These are phyloP conservation scores for Gentiana dahurica DNA, from an alignment of 257 asterid species.

Conservation along the genomic window DNA sequence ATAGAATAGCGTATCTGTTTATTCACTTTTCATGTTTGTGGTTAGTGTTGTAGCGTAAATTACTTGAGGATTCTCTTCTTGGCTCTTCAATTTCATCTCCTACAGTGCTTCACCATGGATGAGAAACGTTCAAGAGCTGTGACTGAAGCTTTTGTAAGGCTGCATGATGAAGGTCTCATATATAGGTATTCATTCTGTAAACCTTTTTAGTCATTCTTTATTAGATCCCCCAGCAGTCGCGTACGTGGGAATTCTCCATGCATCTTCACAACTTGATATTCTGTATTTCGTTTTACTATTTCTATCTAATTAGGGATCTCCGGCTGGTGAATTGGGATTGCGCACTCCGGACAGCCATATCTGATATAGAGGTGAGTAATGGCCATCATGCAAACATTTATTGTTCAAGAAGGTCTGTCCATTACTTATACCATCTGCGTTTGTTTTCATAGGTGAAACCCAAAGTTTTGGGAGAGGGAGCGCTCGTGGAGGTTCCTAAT, in stretches of 20 bases:
- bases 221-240: too few relatives aligned
- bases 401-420: background rate
- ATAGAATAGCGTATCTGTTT: constrained; percentile 13
- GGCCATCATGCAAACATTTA: background rate
- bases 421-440: constrained; percentile 4
- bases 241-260: too few relatives aligned
- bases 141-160: constrained; percentile 92
- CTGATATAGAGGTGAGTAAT: constrained; percentile 91
- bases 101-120: constrained; percentile 89
- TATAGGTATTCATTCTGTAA: constrained; percentile 44
- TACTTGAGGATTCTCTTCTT: background rate
- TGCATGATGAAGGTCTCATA: constrained; percentile 68
- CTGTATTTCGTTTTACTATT: too few relatives aligned
- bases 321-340: constrained; percentile 98
- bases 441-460: constrained; percentile 61
- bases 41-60: background rate
- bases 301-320: constrained; percentile 43
- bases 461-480: constrained; percentile 72
- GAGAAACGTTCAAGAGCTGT: constrained; percentile 84
- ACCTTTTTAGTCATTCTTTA: too few relatives aligned
- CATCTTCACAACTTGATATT: too few relatives aligned
- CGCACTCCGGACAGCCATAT: constrained; percentile 84
- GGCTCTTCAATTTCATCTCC: constrained; percentile 4
- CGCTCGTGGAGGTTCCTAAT: constrained; percentile 58
- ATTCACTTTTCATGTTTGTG: constrained; percentile 8